Base-by-base conservation (phyloP, 2,329 filamentous ascomycete species). In the Colletotrichum tofieldiae region DNA sequence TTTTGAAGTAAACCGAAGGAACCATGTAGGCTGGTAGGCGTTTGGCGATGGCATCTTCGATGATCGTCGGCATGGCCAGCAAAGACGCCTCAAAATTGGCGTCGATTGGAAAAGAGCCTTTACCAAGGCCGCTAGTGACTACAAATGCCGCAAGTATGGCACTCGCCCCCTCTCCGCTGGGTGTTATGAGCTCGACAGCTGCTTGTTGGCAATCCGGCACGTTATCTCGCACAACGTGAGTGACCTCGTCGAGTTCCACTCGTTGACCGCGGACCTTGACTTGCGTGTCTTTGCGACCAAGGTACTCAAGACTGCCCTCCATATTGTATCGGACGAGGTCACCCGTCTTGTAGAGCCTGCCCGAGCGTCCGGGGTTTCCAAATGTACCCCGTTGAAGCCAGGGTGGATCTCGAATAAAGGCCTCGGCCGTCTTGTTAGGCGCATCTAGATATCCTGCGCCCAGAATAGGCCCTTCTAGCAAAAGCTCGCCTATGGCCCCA, bases 231-330 rank as follows among this genome's bases (percentile, higher is more conserved):
- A 45, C 43, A 8, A 8, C 43, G 43, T 45, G 43, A 18, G 43
- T 89, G 45, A 89, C 82, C 76, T 89, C 87, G 0, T 1, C 61
- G 35, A 65, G 39, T 32, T 65, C 61, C 29, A 65, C 23, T 14
- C 61, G 43, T 20, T 65, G 61, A 4, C 61, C 61, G 43, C 61
- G 61, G 47, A 32, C 29, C 29, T 32, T 32, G 29, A 32, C 29
- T 32, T 32, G 29, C 29, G 29, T 32, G 29, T 32, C 54, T 20
- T 32, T 23, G 18, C 18, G 41, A 47, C 43, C 43, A 20, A 45
- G 5, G 18, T 45, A 45, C 43, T 78, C 68, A 20, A 86, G 76
- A 39, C 71, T 73, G 9, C 52, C 16, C 8, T 56, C 23, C 20
- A 76, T 78, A 67, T 80, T 73, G 32, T 83, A 82, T 39, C 75